phyloP scores from a whole-genome alignment of 2,329 filamentous ascomycete species.

The Calonectria pseudoreteaudii region DNA sequence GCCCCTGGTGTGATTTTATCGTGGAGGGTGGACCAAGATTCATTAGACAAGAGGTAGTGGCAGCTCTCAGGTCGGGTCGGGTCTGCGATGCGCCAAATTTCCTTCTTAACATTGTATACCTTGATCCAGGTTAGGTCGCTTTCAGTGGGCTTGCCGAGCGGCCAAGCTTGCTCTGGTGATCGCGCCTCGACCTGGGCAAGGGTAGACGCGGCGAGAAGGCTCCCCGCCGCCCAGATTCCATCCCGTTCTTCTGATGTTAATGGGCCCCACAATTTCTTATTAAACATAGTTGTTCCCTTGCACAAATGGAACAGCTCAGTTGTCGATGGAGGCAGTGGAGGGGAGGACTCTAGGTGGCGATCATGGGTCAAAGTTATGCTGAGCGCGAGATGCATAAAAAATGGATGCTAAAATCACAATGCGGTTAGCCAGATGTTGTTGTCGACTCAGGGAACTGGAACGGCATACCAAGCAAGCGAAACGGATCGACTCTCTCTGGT shows the following conservation, averaged over 20 bases:
- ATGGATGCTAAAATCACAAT: background rate
- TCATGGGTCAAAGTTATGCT: constrained; percentile 1
- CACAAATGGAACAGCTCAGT: background rate
- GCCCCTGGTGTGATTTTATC: background rate
- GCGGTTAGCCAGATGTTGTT: background rate
- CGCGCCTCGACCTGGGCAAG: background rate
- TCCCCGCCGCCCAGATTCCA: background rate
- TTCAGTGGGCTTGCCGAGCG: background rate
- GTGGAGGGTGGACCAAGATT: background rate
- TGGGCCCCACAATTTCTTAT: background rate
- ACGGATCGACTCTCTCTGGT: background rate
- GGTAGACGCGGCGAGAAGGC: background rate
- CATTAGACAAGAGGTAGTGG: background rate
- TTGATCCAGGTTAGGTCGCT: background rate
- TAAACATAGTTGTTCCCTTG: background rate
- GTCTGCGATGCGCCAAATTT: constrained; percentile 1
- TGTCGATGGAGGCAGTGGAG: background rate
- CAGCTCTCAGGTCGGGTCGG: background rate
- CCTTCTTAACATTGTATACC: background rate
- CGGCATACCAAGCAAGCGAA: background rate
- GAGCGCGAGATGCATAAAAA: background rate
- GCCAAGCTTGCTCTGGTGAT: background rate
- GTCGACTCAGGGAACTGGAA: too few species aligned
- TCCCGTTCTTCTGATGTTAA: background rate
- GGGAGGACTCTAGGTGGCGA: background rate